A percentile compares a stretch with the other conserved stretches of the same genome.
Conservation (phyloP, 306 rosid species). For the Benincasa hispida region DNA sequence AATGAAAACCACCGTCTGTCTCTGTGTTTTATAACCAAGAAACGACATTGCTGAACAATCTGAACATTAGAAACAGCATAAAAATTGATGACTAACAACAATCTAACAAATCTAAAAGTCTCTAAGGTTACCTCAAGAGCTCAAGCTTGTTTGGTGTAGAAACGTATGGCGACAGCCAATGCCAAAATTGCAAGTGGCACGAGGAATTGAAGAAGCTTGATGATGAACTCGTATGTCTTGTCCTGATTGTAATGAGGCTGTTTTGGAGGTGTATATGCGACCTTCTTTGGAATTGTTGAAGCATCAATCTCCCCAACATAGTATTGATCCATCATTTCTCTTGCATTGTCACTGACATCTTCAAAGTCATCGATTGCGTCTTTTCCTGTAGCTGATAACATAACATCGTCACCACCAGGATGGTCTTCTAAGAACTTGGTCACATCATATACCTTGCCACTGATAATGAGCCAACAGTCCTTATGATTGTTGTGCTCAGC, state of each 20-base stretch:
- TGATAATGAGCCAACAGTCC: conserved; percentile 43
- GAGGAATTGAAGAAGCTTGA: conserved; percentile 46
- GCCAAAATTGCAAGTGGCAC: conserved; percentile 48
- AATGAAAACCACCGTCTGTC: neutral
- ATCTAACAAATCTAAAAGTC: neutral
- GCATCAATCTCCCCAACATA: conserved; percentile 34
- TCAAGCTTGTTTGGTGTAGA: conserved; percentile 33
- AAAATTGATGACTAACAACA: neutral
- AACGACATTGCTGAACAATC: neutral
- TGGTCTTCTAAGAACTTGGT: conserved; percentile 47
- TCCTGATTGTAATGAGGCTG: conserved; percentile 53
- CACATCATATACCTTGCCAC: conserved; percentile 48
- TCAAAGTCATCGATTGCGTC: conserved; percentile 56
- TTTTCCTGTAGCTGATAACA: conserved; percentile 49
- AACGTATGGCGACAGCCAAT: conserved; percentile 34
- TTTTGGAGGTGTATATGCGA: conserved; percentile 29
- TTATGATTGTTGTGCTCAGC: conserved; percentile 26
- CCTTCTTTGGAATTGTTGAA: conserved; percentile 31
- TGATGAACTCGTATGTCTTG: conserved; percentile 44
- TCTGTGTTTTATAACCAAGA: neutral
- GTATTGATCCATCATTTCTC: conserved; percentile 37
- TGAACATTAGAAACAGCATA: neutral
- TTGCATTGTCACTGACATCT: conserved; percentile 42
- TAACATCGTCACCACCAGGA: conserved; percentile 52
- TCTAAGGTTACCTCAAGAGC: neutral